phyloP scores from a whole-genome alignment of 805 yeast species.

The Dipodascus albidus region DNA sequence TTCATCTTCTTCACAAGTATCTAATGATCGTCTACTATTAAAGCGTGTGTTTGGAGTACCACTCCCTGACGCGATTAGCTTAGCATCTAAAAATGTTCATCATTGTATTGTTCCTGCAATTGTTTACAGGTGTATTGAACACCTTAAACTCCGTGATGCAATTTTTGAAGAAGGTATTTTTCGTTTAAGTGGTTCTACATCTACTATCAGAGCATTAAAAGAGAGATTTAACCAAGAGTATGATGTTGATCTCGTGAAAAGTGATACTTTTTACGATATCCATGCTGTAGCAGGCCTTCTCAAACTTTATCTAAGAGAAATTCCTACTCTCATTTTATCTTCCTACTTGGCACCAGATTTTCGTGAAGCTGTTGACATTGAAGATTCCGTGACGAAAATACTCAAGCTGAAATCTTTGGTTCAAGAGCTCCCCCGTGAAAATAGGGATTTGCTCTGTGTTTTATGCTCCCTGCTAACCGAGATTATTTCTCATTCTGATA shows the following conservation, averaged over 20 bases:
- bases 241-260: constrained; percentile 54
- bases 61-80: constrained; percentile 36
- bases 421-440: constrained; percentile 4
- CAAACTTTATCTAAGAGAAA: constrained; percentile 68
- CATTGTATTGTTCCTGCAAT: constrained; percentile 56
- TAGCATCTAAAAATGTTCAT: constrained; percentile 39
- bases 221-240: constrained; percentile 53
- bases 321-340: constrained; percentile 59
- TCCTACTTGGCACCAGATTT: constrained; percentile 34
- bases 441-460: constrained; percentile 43
- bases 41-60: constrained; percentile 51
- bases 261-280: constrained; percentile 40
- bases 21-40: neutral
- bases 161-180: constrained; percentile 85
- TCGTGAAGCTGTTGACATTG: constrained; percentile 25
- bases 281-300: constrained; percentile 81
- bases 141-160: constrained; percentile 53
- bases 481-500: constrained; percentile 46
- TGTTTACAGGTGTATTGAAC: constrained; percentile 62
- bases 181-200: constrained; percentile 79
- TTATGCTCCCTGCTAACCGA: constrained; percentile 55
- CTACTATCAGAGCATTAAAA: constrained; percentile 57
- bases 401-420: constrained; percentile 24
- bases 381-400: constrained; percentile 17
- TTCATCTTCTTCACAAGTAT: neutral